Conservation (phyloP, 495 filamentous ascomycete genomes). For the Jackrogersella multiformis region DNA sequence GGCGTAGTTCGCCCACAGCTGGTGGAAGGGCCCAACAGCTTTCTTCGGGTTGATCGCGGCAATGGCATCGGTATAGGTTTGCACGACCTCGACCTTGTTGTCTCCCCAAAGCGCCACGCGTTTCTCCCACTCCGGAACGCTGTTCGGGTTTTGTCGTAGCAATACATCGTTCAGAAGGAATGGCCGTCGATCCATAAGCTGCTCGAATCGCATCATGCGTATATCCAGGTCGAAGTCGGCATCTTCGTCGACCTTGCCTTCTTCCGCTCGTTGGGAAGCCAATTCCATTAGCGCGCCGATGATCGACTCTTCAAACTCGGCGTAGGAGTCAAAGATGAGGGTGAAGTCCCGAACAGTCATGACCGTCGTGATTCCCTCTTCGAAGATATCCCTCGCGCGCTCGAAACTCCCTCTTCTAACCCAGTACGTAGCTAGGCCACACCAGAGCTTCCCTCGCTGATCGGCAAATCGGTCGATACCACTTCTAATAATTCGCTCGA, state of each 20-base stretch:
- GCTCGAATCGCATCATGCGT: slow-evolving; percentile 97
- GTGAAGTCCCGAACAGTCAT: slow-evolving; percentile 99
- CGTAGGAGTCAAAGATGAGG: slow-evolving; percentile 93
- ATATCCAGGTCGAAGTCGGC: slow-evolving; percentile 97
- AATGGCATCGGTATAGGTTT: slow-evolving; percentile 96
- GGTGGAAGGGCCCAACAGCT: slow-evolving; percentile 91
- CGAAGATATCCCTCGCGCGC: slow-evolving; percentile 86
- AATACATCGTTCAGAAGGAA: slow-evolving; percentile 98
- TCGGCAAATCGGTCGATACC: slow-evolving; percentile 93
- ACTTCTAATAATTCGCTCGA: slow-evolving; percentile 92
- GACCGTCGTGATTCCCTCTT: slow-evolving; percentile 96
- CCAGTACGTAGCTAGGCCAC: slow-evolving; percentile 95
- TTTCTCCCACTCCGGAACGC: slow-evolving; percentile 97
- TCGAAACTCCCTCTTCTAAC: slow-evolving; percentile 93
- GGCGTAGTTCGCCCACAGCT: slow-evolving; percentile 96
- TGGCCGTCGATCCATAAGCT: slow-evolving; percentile 95
- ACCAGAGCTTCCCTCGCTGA: slow-evolving; percentile 97
- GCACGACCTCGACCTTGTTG: slow-evolving; percentile 88
- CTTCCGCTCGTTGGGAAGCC: slow-evolving; percentile 81
- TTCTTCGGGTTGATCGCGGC: slow-evolving; percentile 93
- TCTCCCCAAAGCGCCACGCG: slow-evolving; percentile 93
- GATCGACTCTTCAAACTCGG: slow-evolving; percentile 96
- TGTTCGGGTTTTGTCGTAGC: slow-evolving; percentile 94
- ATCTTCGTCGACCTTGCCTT: slow-evolving; percentile 81
- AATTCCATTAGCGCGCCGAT: slow-evolving; percentile 91